Percentiles rank a stretch among this genome's conserved stretches.
Evolutionary conservation across 1,284 basidiomycete genomes (phyloP).

Genomic region (Rhodotorula sp.): DNA sequence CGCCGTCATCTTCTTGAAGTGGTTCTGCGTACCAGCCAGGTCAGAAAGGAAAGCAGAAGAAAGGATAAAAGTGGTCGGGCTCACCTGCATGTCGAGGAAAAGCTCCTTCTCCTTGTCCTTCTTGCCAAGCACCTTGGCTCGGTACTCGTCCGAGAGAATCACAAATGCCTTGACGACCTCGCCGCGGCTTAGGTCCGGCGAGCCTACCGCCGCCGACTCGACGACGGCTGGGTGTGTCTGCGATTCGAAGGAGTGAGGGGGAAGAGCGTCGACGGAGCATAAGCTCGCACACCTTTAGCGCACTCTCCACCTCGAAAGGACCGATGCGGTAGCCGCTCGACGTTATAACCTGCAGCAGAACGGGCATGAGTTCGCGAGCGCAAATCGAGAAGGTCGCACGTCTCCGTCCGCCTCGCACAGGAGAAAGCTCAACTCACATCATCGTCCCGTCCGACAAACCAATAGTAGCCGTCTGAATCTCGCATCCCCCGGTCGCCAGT

Average conservation of each 20-base stretch:
- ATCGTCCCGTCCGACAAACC: constrained; percentile 36
- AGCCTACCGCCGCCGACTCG: constrained; percentile 38
- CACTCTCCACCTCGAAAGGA: constrained; percentile 38
- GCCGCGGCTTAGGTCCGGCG: constrained; percentile 27
- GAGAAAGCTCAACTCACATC: constrained; percentile 12
- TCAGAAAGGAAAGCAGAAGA: neutral
- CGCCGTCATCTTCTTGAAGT: constrained; percentile 24
- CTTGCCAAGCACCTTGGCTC: constrained; percentile 3
- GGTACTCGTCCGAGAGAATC: constrained; percentile 26
- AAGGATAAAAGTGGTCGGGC: neutral
- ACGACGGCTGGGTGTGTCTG: constrained; percentile 38
- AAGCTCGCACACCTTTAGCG: constrained; percentile 23
- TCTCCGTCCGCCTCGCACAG: too few species aligned
- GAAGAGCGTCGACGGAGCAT: neutral
- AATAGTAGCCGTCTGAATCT: constrained; percentile 36
- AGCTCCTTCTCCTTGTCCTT: constrained; percentile 10
- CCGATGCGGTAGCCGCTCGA: constrained; percentile 33
- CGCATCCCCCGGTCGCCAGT: constrained; percentile 32
- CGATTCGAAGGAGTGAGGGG: neutral
- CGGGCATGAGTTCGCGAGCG: neutral
- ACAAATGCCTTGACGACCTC: constrained; percentile 40
- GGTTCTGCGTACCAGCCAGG: neutral
- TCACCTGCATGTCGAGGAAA: constrained; percentile 27
- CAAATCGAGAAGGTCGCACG: too few species aligned
- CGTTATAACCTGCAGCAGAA: constrained; percentile 26